Base-by-base conservation (phyloP, 1,139 yeast genomes). In the Protomyces arabidopsidicola region DNA sequence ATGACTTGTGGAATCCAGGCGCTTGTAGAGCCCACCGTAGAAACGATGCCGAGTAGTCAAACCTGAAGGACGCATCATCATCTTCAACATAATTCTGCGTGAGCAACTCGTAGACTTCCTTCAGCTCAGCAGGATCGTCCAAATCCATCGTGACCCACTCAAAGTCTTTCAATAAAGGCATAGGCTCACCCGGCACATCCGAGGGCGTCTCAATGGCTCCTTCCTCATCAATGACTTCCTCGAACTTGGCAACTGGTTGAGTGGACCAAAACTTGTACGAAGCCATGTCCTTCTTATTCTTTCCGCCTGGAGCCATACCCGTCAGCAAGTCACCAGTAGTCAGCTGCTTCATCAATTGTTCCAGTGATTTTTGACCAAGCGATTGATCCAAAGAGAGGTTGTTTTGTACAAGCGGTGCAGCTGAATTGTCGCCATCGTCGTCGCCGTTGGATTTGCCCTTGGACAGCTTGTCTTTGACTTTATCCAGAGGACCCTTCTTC, bases 191-290 rank as follows among this genome's bases (percentile, higher is more conserved):
- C 2, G 91, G 83, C 38, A 93, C 82, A 2, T 76, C 87, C 1
- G 91, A 85, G 0, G 84, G 84, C 72, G 88, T 88, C 3, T 70
- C 65, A 70, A 93, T 90, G 18, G 96, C 95, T 0, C 98, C 98
- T 71, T 90, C 97, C 20, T 78, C 72, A 12, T 78, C 81, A 56
- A 88, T 79, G 63, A 78, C 73, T 71, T 86, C 93, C 72, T 67
- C 88, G 67, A 90, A 85, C 34, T 81, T 79, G 3, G 91, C 83
- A 20, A 95, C 98, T 0, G 98, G 98, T 75, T 93, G 99, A 6
- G 98, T 95, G 73, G 88, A 88, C 99, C 99, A 93, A 76, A 93
- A 93, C 76, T 89, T 90, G 78, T 91, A 90, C 72, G 90, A 96
- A 63, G 88, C 85, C 90, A 91, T 90, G 42, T 86, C 83, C 72